These are phyloP conservation scores for Lomentospora prolificans DNA, from an alignment of 2,329 filamentous ascomycete genomes.

Conservation along the genomic window DNA sequence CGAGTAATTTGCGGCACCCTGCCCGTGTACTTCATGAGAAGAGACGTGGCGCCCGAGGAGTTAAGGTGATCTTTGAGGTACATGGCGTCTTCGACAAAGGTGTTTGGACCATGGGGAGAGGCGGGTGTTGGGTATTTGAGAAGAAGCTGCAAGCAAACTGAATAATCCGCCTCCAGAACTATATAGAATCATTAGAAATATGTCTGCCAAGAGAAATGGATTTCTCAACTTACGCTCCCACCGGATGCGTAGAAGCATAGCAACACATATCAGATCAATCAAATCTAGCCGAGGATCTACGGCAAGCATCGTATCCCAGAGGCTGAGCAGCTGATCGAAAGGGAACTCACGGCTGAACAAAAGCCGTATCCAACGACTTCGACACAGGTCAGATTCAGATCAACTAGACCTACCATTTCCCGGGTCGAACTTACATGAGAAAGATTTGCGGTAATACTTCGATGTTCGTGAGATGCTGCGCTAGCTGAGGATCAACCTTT, in stretches of 20 bases:
- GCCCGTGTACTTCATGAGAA: slow-evolving; percentile 64
- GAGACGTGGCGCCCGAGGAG: slow-evolving; percentile 47
- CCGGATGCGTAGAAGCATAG: slow-evolving; percentile 85
- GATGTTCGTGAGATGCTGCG: slow-evolving; percentile 67
- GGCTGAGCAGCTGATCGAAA: slow-evolving; percentile 68
- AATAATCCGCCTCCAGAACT: slow-evolving; percentile 85
- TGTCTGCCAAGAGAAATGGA: background rate
- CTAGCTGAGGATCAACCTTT: slow-evolving; percentile 73
- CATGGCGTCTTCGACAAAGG: slow-evolving; percentile 77
- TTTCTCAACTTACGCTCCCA: slow-evolving; percentile 63
- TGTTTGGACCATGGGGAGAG: slow-evolving; percentile 56
- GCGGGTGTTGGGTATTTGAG: slow-evolving; percentile 70
- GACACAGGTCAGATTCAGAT: background rate
- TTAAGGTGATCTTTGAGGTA: slow-evolving; percentile 60
- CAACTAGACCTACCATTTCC: too few relatives aligned
- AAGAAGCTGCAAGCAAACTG: slow-evolving; percentile 68
- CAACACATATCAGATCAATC: slow-evolving; percentile 83
- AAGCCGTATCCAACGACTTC: slow-evolving; percentile 82
- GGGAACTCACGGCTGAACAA: slow-evolving; percentile 90
- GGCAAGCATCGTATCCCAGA: slow-evolving; percentile 90
- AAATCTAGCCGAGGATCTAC: slow-evolving; percentile 71
- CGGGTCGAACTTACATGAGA: slow-evolving; percentile 67
- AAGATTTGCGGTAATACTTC: slow-evolving; percentile 97
- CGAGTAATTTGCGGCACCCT: slow-evolving; percentile 30
- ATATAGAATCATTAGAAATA: slow-evolving; percentile 16